A percentile compares a stretch with the other conserved stretches of the same genome.
phyloP scores from a whole-genome alignment of 306 rosid species.

The Lagenaria siceraria region DNA sequence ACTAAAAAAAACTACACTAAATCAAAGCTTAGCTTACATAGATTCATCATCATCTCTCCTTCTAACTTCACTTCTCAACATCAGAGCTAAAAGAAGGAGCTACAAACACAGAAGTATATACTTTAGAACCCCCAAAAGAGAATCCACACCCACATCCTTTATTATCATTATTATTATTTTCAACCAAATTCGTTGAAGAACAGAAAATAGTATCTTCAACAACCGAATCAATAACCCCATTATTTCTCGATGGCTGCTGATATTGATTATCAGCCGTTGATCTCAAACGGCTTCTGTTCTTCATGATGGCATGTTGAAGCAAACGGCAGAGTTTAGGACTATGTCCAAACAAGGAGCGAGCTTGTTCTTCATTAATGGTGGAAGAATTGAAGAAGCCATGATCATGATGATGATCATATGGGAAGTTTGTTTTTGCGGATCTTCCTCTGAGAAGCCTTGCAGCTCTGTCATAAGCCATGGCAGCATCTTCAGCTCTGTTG shows the following conservation, averaged over 20 bases:
- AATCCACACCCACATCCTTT: slow-evolving; percentile 1
- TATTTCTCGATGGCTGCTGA: not conserved
- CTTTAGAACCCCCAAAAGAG: slow-evolving; percentile 68
- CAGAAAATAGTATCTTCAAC: slow-evolving; percentile 72
- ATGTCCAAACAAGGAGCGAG: slow-evolving; percentile 30
- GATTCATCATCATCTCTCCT: not conserved
- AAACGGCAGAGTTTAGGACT: slow-evolving; percentile 56
- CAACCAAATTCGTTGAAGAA: slow-evolving; percentile 23
- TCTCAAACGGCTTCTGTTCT: slow-evolving; percentile 33
- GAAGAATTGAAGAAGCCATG: slow-evolving; percentile 12
- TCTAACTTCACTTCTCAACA: slow-evolving; percentile 12
- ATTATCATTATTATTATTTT: not conserved
- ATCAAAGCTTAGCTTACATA: not conserved
- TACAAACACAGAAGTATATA: slow-evolving; percentile 79
- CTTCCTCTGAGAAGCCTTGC: slow-evolving; percentile 79
- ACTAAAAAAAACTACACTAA: not conserved
- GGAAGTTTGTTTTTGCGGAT: slow-evolving; percentile 77
- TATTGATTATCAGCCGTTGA: slow-evolving; percentile 4
- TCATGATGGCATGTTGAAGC: slow-evolving; percentile 61
- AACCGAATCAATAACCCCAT: slow-evolving; percentile 17
- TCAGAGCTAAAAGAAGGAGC: slow-evolving; percentile 77
- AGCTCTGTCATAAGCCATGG: slow-evolving; percentile 69
- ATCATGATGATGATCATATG: not conserved
- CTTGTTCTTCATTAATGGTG: slow-evolving; percentile 21
- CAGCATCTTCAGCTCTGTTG: slow-evolving; percentile 74